A percentile compares a stretch with the other conserved stretches of the same genome.
Conservation (phyloP, 208 protist genomes). For the Novymonas esmeraldas region DNA sequence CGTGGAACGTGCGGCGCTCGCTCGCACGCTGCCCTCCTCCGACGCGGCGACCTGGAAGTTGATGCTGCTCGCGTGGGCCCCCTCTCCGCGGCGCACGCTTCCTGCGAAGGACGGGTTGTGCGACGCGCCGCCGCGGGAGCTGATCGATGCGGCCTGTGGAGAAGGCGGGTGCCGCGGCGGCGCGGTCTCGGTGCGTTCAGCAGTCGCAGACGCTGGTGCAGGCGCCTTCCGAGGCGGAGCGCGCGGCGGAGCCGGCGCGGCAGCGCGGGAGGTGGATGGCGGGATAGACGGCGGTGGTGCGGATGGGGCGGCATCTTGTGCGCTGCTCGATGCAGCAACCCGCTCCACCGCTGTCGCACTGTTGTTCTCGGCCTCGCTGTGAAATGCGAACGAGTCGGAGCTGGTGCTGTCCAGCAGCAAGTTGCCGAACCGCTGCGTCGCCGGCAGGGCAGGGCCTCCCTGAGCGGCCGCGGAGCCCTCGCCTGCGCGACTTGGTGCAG, state of each 20-base stretch:
- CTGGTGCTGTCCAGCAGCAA: conserved; percentile 13
- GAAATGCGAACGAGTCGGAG: conserved; percentile 23
- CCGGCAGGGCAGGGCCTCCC: not conserved
- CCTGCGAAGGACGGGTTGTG: conserved; percentile 7
- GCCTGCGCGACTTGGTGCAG: not conserved
- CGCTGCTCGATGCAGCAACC: not conserved
- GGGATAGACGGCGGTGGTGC: not conserved
- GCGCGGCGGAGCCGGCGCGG: not conserved
- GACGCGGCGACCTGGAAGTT: not conserved
- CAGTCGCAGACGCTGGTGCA: not conserved
- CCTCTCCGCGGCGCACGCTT: not conserved
- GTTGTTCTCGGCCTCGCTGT: not conserved
- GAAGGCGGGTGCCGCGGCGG: not conserved
- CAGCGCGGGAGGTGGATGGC: not conserved
- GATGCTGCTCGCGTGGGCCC: not conserved
- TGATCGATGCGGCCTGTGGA: not conserved
- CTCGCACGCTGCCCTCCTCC: not conserved
- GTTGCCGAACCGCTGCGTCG: conserved; percentile 12
- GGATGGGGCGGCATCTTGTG: not conserved
- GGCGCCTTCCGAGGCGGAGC: conserved; percentile 4
- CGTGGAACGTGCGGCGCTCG: not conserved
- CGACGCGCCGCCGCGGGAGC: not conserved
- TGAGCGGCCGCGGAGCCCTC: not conserved
- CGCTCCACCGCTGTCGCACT: not conserved
- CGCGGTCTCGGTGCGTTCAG: not conserved